Base-by-base conservation (phyloP, 345 rosid species). In the Camelina hispida region DNA sequence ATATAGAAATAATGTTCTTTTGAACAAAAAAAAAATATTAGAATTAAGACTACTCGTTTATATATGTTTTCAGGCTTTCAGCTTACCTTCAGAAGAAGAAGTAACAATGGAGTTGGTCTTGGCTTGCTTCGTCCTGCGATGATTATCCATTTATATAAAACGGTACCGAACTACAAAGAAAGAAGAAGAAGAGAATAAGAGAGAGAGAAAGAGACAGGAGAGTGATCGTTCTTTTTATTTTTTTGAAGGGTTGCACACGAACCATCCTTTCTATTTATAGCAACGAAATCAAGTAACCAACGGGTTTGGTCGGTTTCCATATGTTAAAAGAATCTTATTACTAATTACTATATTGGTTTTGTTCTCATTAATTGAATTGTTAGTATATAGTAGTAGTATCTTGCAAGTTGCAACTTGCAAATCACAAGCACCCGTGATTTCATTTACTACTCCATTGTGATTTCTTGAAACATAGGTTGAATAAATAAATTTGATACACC, bases 1-100 rank as follows among this genome's bases (percentile, higher is more conserved):
- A 47, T n/a, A 7, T 40, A 44, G 0, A 53, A 25, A 3, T 25
- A 25, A 2, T 25, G 28, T 25, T 25, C 28, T 25, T 25, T 25
- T 25, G 28, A 25, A 25, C 28, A 25, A 25, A 25, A 25, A n/a
- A n/a, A n/a, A n/a, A n/a, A n/a, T n/a, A n/a, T n/a, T n/a, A n/a
- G n/a, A n/a, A n/a, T n/a, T n/a, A n/a, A n/a, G n/a, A n/a, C n/a
- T n/a, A n/a, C n/a, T n/a, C 22, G 18, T 34, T 22, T 71, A 4
- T 22, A 12, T 51, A 42, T 59, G 12, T 51, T 52, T 59, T 57
- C 9, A 34, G 58, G 12, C 42, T 52, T 59, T 57, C 9, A 34
- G 58, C 66, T 56, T 59, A 72, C 81, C 78, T 60, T 60, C 44
- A 42, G 78, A 78, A 4, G 47, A 68, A 75, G 69, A 60, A 57